Conservation (phyloP, 2,329 filamentous ascomycete species). For the Chaetomium globosum region DNA sequence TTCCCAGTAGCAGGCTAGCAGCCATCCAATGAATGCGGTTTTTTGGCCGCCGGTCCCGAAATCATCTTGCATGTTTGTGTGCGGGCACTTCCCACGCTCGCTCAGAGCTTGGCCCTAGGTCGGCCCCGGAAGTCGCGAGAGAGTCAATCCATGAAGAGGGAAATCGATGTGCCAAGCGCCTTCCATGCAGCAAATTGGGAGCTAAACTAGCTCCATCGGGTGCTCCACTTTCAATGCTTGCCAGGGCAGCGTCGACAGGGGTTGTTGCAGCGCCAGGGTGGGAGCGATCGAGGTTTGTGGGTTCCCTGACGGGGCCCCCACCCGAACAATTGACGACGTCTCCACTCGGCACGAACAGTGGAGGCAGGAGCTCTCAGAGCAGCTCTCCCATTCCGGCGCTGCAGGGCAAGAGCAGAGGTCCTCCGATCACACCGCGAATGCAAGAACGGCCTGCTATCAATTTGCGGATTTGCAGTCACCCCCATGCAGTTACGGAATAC, state of each 20-base stretch:
- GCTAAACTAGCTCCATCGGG: conserved; percentile 2
- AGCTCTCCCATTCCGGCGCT: conserved; percentile 8
- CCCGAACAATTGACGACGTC: conserved; percentile 18
- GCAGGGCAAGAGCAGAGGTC: conserved; percentile 10
- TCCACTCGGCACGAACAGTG: neutral
- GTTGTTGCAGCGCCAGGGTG: neutral
- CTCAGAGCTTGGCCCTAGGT: neutral
- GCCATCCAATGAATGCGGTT: neutral
- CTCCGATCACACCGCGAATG: conserved; percentile 4
- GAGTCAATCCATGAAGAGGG: neutral
- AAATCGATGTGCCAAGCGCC: conserved; percentile 12
- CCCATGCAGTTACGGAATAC: conserved; percentile 3
- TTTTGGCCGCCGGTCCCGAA: conserved; percentile 17
- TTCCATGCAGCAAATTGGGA: conserved; percentile 13
- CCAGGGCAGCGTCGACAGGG: neutral
- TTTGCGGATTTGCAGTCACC: conserved; percentile 4
- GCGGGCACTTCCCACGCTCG: conserved; percentile 8
- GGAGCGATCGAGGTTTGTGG: conserved; percentile 1
- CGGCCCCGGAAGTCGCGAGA: neutral
- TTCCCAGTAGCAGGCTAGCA: neutral
- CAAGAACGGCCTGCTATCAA: conserved; percentile 5
- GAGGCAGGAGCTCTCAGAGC: neutral
- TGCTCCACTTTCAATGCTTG: conserved; percentile 13
- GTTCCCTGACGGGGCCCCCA: conserved; percentile 9
- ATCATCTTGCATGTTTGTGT: conserved; percentile 2